These are phyloP conservation scores for Neurospora sp. DNA, from an alignment of 495 filamentous ascomycete genomes.

Conservation along the genomic window DNA sequence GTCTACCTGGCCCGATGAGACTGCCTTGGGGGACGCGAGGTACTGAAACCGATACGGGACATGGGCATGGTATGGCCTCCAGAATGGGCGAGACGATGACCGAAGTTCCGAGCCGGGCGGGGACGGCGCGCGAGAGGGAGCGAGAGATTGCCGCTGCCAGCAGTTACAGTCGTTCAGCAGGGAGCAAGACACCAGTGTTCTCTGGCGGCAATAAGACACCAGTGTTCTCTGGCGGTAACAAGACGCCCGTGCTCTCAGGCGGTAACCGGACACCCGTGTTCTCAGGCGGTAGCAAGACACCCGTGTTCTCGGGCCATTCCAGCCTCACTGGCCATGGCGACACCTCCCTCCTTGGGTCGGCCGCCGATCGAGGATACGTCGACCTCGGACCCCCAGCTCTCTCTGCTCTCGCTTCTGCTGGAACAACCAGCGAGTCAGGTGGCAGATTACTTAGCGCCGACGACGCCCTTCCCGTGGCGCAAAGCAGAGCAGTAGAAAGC, in stretches of 20 bases:
- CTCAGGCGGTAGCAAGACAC: background rate
- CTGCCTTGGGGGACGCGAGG: background rate
- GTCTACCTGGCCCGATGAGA: constrained; percentile 46
- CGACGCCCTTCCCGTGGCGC: constrained; percentile 22
- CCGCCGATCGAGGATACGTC: background rate
- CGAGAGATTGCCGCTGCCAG: constrained; percentile 1
- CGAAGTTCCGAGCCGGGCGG: constrained; percentile 29
- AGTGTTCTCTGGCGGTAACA: background rate
- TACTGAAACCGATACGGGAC: background rate
- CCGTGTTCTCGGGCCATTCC: background rate
- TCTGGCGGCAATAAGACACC: background rate
- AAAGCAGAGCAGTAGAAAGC: constrained; percentile 45
- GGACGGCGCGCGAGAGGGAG: constrained; percentile 23
- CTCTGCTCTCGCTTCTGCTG: background rate
- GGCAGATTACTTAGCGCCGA: background rate
- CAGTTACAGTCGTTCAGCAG: background rate
- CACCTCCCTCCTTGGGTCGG: background rate
- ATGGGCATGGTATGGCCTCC: constrained; percentile 35
- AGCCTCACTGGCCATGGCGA: background rate
- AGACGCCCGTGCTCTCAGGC: background rate
- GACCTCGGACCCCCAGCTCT: background rate
- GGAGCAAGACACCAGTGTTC: background rate
- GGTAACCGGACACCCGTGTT: background rate
- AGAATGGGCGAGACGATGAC: constrained; percentile 29
- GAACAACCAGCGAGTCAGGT: background rate